phyloP scores from a whole-genome alignment of 352 stramenopile species.

The Pythium biforme region DNA sequence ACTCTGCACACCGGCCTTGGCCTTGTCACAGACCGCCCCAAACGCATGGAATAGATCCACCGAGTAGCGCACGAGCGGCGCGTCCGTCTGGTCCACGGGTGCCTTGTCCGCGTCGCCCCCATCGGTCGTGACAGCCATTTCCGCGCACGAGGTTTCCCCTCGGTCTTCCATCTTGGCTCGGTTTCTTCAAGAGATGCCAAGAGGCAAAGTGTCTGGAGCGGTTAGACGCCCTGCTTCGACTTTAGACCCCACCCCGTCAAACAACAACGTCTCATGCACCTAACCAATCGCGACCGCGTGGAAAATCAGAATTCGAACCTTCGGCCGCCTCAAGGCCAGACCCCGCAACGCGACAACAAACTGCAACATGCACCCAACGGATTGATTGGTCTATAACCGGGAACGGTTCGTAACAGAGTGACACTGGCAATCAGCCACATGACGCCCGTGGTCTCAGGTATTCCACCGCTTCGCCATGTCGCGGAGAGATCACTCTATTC shows the following conservation, averaged over 20 bases:
- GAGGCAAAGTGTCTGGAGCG: background rate
- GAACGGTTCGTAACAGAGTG: background rate
- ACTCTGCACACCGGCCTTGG: slow-evolving; percentile 71
- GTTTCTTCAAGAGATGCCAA: background rate
- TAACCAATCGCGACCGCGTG: background rate
- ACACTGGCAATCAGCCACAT: background rate
- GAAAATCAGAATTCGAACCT: slow-evolving; percentile 1
- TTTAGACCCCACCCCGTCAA: background rate
- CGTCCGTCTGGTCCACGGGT: background rate
- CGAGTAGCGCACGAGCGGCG: slow-evolving; percentile 42
- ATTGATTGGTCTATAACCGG: background rate
- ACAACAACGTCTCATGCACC: too few relatives aligned
- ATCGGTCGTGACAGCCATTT: background rate
- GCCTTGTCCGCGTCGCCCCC: background rate
- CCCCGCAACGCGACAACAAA: background rate
- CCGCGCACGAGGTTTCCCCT: slow-evolving; percentile 3
- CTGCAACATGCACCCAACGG: slow-evolving; percentile 4
- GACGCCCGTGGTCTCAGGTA: background rate
- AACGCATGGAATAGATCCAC: slow-evolving; percentile 74
- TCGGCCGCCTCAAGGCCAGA: background rate
- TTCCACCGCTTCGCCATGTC: background rate
- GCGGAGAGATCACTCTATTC: background rate
- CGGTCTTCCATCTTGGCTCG: background rate
- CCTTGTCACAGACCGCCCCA: slow-evolving; percentile 65
- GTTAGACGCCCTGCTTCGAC: background rate